A percentile compares a stretch with the other conserved stretches of the same genome.
phyloP scores from a whole-genome alignment of 768 basidiomycete genomes.

The Lactarius sanguifluus region DNA sequence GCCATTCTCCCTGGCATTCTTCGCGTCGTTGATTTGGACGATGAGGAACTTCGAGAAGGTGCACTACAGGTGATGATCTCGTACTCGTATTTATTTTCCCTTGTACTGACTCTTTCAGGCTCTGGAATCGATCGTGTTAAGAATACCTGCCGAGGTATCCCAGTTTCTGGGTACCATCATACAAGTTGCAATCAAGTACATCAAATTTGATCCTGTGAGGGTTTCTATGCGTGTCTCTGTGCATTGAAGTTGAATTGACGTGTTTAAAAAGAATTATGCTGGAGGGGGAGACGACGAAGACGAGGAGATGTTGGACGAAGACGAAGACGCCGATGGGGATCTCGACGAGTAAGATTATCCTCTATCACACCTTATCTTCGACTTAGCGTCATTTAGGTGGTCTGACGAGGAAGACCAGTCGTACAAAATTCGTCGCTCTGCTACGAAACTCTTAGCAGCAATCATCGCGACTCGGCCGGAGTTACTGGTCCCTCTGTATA shows the following conservation, averaged over 20 bases:
- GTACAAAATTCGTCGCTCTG: slow-evolving; percentile 93
- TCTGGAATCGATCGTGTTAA: slow-evolving; percentile 78
- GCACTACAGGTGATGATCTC: slow-evolving; percentile 60
- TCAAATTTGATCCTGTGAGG: slow-evolving; percentile 92
- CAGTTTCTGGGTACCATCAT: slow-evolving; percentile 68
- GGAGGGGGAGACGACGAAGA: slow-evolving; percentile 67
- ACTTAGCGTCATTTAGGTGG: slow-evolving; percentile 52
- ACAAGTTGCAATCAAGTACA: slow-evolving; percentile 67
- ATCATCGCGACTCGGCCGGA: slow-evolving; percentile 91
- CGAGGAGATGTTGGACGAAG: slow-evolving; percentile 60
- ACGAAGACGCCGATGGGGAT: slow-evolving; percentile 79
- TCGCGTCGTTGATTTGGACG: slow-evolving; percentile 66
- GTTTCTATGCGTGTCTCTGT: slow-evolving; percentile 1
- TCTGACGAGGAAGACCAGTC: slow-evolving; percentile 98
- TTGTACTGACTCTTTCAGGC: slow-evolving; percentile 49
- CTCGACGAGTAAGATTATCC: slow-evolving; percentile 62
- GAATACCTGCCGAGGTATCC: slow-evolving; percentile 80
- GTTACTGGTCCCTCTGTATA: slow-evolving; percentile 74
- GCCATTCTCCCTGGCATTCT: slow-evolving; percentile 71
- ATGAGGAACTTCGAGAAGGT: slow-evolving; percentile 82
- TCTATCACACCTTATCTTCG: slow-evolving; percentile 16
- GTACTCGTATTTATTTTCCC: background rate
- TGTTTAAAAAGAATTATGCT: slow-evolving; percentile 67
- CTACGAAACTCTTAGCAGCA: slow-evolving; percentile 85
- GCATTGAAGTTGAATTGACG: background rate